A percentile compares a stretch with the other conserved stretches of the same genome.
Evolutionary conservation across 2,329 filamentous ascomycete species (phyloP).

Genomic region (Neonectria ditissima): DNA sequence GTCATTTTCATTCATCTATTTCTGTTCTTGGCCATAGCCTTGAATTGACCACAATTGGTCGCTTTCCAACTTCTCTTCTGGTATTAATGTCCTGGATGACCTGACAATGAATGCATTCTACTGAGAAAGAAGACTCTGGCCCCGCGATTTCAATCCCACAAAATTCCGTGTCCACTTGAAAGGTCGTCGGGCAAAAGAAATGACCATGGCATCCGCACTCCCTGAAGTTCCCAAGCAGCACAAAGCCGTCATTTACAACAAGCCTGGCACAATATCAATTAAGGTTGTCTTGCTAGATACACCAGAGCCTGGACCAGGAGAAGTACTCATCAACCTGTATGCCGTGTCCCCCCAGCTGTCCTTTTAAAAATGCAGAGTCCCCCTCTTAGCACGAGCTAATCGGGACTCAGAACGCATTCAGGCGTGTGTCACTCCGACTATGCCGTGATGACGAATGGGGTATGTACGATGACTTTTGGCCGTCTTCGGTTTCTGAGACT

Average conservation of each 20-base stretch:
- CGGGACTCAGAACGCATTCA: background rate
- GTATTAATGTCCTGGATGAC: no score
- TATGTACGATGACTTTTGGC: background rate
- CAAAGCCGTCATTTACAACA: constrained; percentile 13
- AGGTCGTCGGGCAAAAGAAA: no score
- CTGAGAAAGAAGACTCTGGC: no score
- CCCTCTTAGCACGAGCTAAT: background rate
- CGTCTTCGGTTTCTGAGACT: background rate
- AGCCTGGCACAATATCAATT: constrained; percentile 14
- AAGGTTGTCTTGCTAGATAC: constrained; percentile 11
- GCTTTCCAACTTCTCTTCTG: no score
- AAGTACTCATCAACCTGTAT: constrained; percentile 7
- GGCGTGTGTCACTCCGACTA: constrained; percentile 15
- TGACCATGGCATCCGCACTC: background rate
- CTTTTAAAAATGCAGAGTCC: background rate
- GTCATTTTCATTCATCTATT: no score
- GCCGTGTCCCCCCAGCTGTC: background rate
- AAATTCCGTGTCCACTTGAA: no score
- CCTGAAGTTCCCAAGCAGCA: constrained; percentile 11
- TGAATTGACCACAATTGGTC: no score
- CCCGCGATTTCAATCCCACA: no score
- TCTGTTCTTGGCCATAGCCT: no score
- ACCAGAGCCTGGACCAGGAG: constrained; percentile 14
- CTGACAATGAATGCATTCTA: no score
- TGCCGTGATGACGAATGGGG: constrained; percentile 10